Base-by-base conservation (phyloP, 2,329 filamentous ascomycete genomes). In the Monosporascus ibericus region DNA sequence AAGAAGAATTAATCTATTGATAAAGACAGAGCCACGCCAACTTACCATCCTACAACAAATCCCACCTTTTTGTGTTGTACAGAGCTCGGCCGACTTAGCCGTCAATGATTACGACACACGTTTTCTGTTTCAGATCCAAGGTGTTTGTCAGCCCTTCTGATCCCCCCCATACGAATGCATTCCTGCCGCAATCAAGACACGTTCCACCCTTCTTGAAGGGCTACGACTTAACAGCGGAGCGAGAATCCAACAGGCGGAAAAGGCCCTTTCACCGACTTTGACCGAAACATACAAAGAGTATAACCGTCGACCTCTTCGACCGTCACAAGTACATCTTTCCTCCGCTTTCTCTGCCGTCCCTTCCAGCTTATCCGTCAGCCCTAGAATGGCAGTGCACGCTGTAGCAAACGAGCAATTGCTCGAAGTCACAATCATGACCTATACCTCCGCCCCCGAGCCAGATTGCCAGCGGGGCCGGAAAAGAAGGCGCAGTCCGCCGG, bases 381-480 rank as follows among this genome's bases (percentile, higher is more conserved):
- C 24, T 14, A 46, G 48, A 42, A 67, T 67, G 65, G 54, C 62
- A 38, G 48, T 49, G 17, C 49, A 58, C 48, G 47, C 56, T 20
- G 53, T 56, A 46, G 44, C 55, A 38, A 58, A 57, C 50, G 63
- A 67, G 27, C 47, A 51, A 24, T 49, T 61, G 15, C 48, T 63
- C 51, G 63, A 67, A 44, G 58, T 66, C 25, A 56, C 56, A 14
- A 52, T 63, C 37, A 52, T 58, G 30, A 46, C 60, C 14, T 52
- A 66, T 27, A 15, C 42, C 38, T 58, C 64, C 6, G 63, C 66
- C 0, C 63, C 65, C 5, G 69, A 71, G 36, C 61, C 66, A 7
- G 69, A 72, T 34, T 50, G 54, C n/a, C 68, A 68, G 51, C 60
- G 69, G 46, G 70, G 69, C 22, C 64, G 69, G 6, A 71, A 71